These are phyloP conservation scores for Penicillium sp. DNA, from an alignment of 2,329 filamentous ascomycete species.

Conservation along the genomic window DNA sequence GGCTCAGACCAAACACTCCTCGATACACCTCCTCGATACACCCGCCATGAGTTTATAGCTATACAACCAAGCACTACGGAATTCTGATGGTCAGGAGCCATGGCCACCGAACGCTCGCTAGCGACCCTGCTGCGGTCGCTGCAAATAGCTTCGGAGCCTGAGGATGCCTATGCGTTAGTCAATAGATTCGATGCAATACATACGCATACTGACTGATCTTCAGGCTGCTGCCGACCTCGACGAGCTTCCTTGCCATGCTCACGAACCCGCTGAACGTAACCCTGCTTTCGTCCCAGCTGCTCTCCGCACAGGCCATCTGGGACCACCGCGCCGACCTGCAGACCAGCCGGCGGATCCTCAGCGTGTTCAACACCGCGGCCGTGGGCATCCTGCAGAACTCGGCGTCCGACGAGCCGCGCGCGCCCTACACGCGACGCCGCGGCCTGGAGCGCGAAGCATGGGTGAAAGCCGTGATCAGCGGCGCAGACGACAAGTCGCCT, in stretches of 20 bases:
- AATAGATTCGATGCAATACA: too few relatives aligned
- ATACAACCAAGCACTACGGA: not conserved
- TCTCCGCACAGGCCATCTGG: slow-evolving; percentile 59
- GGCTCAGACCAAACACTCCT: too few relatives aligned
- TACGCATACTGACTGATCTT: slow-evolving; percentile 18
- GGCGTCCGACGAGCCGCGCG: slow-evolving; percentile 30
- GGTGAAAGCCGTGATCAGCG: slow-evolving; percentile 56
- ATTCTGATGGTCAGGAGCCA: slow-evolving; percentile 23
- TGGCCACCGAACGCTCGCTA: slow-evolving; percentile 60
- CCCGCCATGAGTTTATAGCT: not conserved
- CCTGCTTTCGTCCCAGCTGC: slow-evolving; percentile 56
- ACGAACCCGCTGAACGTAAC: slow-evolving; percentile 61
- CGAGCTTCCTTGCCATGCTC: slow-evolving; percentile 45
- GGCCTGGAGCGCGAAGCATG: slow-evolving; percentile 54
- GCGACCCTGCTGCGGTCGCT: slow-evolving; percentile 58
- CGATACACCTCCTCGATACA: too few relatives aligned
- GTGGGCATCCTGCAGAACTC: slow-evolving; percentile 51
- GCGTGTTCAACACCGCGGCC: slow-evolving; percentile 59
- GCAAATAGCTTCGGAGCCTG: slow-evolving; percentile 54
- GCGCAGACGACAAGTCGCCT: slow-evolving; percentile 58
- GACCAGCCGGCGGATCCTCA: slow-evolving; percentile 54
- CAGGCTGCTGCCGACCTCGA: slow-evolving; percentile 53
- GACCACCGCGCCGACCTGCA: slow-evolving; percentile 51
- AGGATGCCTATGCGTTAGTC: slow-evolving; percentile 57
- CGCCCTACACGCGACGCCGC: slow-evolving; percentile 45